Conservation (phyloP, 306 rosid species). For the Dryas alaskensis region DNA sequence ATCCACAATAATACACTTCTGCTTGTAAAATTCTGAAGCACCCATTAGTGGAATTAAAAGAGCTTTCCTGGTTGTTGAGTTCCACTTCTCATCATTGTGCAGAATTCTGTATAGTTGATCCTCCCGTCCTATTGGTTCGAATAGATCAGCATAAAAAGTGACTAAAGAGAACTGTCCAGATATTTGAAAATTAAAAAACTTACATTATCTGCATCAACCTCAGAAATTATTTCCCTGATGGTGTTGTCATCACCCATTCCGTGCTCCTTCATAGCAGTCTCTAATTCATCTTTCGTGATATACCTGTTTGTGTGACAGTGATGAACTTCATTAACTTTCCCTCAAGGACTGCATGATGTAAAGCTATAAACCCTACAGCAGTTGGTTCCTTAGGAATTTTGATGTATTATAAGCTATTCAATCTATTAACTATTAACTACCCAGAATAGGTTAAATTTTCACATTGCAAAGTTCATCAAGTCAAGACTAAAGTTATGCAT, state of each 20-base stretch:
- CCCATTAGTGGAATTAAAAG: conserved; percentile 23
- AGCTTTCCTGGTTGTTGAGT: conserved; percentile 48
- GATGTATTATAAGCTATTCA: not conserved
- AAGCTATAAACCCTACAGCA: conserved; percentile 8
- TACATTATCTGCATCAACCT: conserved; percentile 92
- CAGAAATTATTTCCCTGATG: conserved; percentile 84
- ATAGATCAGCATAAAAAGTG: conserved; percentile 19
- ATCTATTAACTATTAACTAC: not conserved
- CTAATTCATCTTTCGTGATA: conserved; percentile 84
- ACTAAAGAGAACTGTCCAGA: conserved; percentile 7
- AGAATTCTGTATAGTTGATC: conserved; percentile 84
- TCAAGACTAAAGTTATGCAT: not conserved
- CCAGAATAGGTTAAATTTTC: not conserved
- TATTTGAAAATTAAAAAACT: conserved; percentile 34
- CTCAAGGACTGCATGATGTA: not conserved
- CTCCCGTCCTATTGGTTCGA: conserved; percentile 70
- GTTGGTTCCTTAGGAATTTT: not conserved
- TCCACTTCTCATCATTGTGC: conserved; percentile 97
- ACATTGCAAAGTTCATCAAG: conserved; percentile 3
- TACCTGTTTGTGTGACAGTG: conserved; percentile 39
- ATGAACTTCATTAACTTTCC: conserved; percentile 7
- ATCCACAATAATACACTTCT: conserved; percentile 17
- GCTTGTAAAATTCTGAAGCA: conserved; percentile 20
- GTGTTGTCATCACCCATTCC: conserved; percentile 79
- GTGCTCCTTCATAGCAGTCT: conserved; percentile 84